These are phyloP conservation scores for Aspergillus egyptiacus DNA, from an alignment of 495 filamentous ascomycete genomes.

Conservation along the genomic window DNA sequence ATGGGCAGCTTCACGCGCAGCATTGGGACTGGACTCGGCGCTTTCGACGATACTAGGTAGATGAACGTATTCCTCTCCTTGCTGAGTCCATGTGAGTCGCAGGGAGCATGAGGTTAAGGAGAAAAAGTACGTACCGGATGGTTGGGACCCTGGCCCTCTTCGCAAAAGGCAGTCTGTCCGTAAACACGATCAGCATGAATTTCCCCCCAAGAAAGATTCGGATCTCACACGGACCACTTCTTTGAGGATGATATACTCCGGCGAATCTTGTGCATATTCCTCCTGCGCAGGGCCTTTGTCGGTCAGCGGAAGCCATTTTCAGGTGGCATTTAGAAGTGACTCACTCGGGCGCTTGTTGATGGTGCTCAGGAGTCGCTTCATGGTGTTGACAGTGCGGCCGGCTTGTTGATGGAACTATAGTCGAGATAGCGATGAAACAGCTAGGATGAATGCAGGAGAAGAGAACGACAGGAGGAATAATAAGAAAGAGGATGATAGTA, in stretches of 20 bases:
- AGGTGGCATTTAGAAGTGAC: conserved; percentile 6
- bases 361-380: conserved; percentile 40
- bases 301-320: conserved; percentile 1
- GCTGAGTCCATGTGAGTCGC: conserved; percentile 4
- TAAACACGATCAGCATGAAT: conserved; percentile 5
- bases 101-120: background rate
- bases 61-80: conserved; percentile 84
- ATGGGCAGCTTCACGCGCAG: conserved; percentile 69
- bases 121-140: conserved; percentile 47
- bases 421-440: background rate
- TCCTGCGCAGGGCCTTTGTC: conserved; percentile 21
- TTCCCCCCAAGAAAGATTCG: conserved; percentile 3
- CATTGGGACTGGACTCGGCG: conserved; percentile 83
- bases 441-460: too few species aligned
- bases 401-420: too few species aligned
- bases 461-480: background rate
- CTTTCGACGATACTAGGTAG: conserved; percentile 93
- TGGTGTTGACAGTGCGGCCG: conserved; percentile 20
- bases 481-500: background rate
- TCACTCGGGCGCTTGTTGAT: conserved; percentile 32
- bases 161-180: conserved; percentile 64
- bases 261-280: conserved; percentile 36
- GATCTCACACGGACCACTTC: conserved; percentile 44
- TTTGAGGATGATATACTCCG: conserved; percentile 40
- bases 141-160: conserved; percentile 60